Evolutionary conservation across 805 yeast species (phyloP).

Genomic region (Cyberlindnera xylosilytica): DNA sequence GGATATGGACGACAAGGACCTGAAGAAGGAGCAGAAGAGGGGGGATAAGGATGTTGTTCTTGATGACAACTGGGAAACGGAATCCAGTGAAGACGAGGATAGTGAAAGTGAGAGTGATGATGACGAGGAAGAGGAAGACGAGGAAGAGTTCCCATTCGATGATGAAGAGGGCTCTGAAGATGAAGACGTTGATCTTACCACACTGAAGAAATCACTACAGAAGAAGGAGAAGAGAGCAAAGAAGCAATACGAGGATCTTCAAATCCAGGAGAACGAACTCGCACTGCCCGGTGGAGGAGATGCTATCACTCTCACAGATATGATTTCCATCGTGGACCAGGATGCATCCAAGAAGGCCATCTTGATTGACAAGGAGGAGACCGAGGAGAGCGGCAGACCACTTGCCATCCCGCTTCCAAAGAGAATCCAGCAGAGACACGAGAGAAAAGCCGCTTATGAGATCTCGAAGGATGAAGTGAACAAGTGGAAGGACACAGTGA

Average conservation of each 20-base stretch:
- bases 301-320: conserved; percentile 65
- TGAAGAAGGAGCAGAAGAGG: conserved; percentile 24
- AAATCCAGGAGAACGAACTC: conserved; percentile 65
- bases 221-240: conserved; percentile 39
- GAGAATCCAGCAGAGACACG: conserved; percentile 80
- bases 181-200: conserved; percentile 52
- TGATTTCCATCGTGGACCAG: conserved; percentile 64
- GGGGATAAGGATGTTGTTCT: conserved; percentile 23
- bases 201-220: conserved; percentile 38
- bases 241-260: conserved; percentile 48
- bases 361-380: conserved; percentile 35
- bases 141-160: conserved; percentile 39
- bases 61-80: conserved; percentile 21
- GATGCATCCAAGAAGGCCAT: conserved; percentile 49
- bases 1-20: conserved; percentile 70
- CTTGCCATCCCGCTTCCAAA: conserved; percentile 81
- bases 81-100: conserved; percentile 26
- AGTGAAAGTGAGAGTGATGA: conserved; percentile 26
- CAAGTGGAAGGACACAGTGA: conserved; percentile 85
- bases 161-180: conserved; percentile 38
- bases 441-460: conserved; percentile 87
- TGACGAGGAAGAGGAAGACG: conserved; percentile 26
- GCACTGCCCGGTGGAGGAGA: conserved; percentile 59
- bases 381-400: conserved; percentile 41
- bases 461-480: conserved; percentile 81